Base-by-base conservation (phyloP, 345 rosid species). In the Laguncularia racemosa region DNA sequence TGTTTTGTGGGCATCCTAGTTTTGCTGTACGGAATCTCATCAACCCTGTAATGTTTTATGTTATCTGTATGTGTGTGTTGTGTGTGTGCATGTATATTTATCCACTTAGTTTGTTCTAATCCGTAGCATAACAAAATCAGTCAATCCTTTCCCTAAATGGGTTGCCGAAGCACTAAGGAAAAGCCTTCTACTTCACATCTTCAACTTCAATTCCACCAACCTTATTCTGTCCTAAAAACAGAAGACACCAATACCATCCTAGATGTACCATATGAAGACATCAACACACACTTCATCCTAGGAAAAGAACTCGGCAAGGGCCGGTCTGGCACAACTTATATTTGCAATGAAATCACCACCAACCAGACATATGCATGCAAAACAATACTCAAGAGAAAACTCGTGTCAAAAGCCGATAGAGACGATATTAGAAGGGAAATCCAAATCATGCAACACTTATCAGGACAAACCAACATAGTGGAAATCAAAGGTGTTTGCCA, bases 231-330 rank as follows among this genome's bases (percentile, higher is more conserved):
- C 66, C 15, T 59, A 54, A 23, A 55, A 16, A 38, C 51, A 26
- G 59, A 59, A 55, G 28, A 64, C 28, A 23, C 28, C 28, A 23
- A 77, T 4, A 70, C 82, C 12, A 76, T 89, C 23, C 75, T 86
- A n/a, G 95, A 83, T 0, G 82, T 81, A 52, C 83, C 89, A 18
- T 81, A 82, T 63, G 95, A 84, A 28, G 92, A 89, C 58, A 66
- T 89, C 57, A 84, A 49, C 70, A 70, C 68, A 47, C 62, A 52
- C 66, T 89, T 80, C 52, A 73, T 73, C 1, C 66, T 89, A 0
- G 86, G 95, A 3, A 81, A 75, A 20, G 92, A 86, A 71, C 57
- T 89, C 62, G 97, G 97, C 53, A 81, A 95, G 57, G 97, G 97
- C 58, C 95, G 84, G 19, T 86, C 84, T 61, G 95, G 97, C 44